A percentile compares a stretch with the other conserved stretches of the same genome.
phyloP scores from a whole-genome alignment of 306 rosid genomes.

The Quercus gilva region DNA sequence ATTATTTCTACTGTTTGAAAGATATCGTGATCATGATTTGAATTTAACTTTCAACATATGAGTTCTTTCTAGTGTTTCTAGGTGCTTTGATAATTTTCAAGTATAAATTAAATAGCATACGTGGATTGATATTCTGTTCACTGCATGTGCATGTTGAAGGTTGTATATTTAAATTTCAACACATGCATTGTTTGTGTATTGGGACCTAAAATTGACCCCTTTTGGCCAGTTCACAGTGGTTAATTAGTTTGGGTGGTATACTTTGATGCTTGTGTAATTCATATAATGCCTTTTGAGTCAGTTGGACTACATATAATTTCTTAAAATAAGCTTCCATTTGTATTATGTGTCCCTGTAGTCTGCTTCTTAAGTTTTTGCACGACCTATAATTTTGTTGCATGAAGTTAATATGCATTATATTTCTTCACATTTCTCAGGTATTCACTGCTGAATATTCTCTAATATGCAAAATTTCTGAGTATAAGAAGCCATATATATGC shows the following conservation, averaged over 20 bases:
- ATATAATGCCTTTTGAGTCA: neutral
- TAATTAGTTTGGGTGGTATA: neutral
- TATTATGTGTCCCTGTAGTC: neutral
- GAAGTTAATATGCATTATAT: conserved; percentile 14
- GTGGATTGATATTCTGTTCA: neutral
- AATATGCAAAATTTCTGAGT: conserved; percentile 82
- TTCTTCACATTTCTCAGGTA: conserved; percentile 51
- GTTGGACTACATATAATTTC: conserved; percentile 8
- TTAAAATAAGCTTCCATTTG: conserved; percentile 8
- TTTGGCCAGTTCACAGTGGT: neutral
- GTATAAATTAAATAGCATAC: neutral
- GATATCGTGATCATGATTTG: neutral
- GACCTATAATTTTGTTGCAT: conserved; percentile 8
- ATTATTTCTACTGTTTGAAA: conserved; percentile 6
- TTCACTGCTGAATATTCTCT: conserved; percentile 93
- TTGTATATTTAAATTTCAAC: neutral
- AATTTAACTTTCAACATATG: neutral
- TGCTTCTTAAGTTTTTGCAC: conserved; percentile 22
- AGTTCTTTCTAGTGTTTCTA: neutral
- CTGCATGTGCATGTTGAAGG: neutral
- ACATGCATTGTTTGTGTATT: conserved; percentile 18
- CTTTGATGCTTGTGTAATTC: neutral
- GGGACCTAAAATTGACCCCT: neutral
- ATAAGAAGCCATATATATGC: conserved; percentile 87
- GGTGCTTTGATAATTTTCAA: neutral